Evolutionary conservation across 116 monocot species (phyloP).

Genomic region (Cymodocea nodosa): DNA sequence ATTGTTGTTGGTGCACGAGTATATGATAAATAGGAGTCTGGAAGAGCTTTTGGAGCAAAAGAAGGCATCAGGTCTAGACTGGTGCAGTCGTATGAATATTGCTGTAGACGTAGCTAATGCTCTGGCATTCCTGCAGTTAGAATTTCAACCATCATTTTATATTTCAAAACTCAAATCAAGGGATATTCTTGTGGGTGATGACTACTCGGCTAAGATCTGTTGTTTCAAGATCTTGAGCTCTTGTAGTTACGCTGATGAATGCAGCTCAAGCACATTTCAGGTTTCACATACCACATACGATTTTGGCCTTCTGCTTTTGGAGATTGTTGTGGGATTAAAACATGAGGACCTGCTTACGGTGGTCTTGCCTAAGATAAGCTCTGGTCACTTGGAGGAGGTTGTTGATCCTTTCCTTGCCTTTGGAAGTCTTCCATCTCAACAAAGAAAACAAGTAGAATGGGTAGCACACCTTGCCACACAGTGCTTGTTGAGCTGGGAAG

Average conservation of each 20-base stretch:
- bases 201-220: slow-evolving; percentile 43
- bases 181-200: slow-evolving; percentile 37
- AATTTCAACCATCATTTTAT: slow-evolving; percentile 34
- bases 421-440: slow-evolving; percentile 13
- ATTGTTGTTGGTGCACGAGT: slow-evolving; percentile 65
- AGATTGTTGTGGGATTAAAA: slow-evolving; percentile 44
- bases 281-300: slow-evolving; percentile 27
- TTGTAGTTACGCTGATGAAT: slow-evolving; percentile 1
- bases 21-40: slow-evolving; percentile 29
- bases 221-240: slow-evolving; percentile 39
- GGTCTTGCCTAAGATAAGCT: slow-evolving; percentile 31
- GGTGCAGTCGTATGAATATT: slow-evolving; percentile 56
- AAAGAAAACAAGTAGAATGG: slow-evolving; percentile 46
- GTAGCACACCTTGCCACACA: slow-evolving; percentile 31
- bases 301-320: slow-evolving; percentile 56
- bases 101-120: slow-evolving; percentile 56
- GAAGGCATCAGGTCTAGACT: slow-evolving; percentile 27
- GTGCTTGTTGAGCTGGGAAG: slow-evolving; percentile 29
- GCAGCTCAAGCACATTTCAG: slow-evolving; percentile 12
- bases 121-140: slow-evolving; percentile 42
- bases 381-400: slow-evolving; percentile 43
- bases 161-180: slow-evolving; percentile 38
- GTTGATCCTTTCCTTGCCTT: slow-evolving; percentile 51
- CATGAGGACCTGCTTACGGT: slow-evolving; percentile 17
- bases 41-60: slow-evolving; percentile 30